These are phyloP conservation scores for Mycena sanguinolenta DNA, from an alignment of 768 basidiomycete species.

Conservation along the genomic window DNA sequence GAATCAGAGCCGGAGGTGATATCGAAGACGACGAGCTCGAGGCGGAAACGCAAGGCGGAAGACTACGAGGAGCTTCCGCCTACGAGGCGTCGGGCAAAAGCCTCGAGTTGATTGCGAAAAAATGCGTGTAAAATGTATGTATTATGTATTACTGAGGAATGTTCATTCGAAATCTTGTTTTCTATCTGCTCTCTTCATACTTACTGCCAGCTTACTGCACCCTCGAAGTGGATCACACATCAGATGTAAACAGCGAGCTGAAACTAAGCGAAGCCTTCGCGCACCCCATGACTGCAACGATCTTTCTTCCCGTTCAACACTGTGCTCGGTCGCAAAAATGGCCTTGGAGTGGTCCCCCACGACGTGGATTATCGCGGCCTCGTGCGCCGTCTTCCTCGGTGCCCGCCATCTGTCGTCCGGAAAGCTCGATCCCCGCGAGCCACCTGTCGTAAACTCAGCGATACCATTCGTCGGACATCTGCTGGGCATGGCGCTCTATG, in stretches of 20 bases:
- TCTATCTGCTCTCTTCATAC: no score
- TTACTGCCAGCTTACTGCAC: no score
- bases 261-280: no score
- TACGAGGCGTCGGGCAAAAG: conserved; percentile 27
- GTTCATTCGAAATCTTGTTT: no score
- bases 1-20: conserved; percentile 34
- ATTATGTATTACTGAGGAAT: background rate
- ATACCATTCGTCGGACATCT: conserved; percentile 30
- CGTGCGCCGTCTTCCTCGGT: background rate
- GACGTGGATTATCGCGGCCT: background rate
- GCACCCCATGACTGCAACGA: no score
- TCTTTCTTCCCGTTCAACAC: background rate
- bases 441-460: conserved; percentile 20
- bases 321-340: background rate
- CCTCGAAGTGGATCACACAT: no score
- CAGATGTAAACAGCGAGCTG: no score
- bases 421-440: conserved; percentile 23
- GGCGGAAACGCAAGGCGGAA: conserved; percentile 36
- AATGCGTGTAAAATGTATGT: background rate
- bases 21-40: conserved; percentile 36
- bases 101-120: background rate
- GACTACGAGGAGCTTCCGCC: conserved; percentile 38
- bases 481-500: conserved; percentile 27
- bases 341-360: background rate
- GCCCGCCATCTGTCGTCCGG: background rate